Evolutionary conservation across 345 rosid species (phyloP), one percentile per base, ranked within the genome.

Genomic region (Microcos paniculata): DNA sequence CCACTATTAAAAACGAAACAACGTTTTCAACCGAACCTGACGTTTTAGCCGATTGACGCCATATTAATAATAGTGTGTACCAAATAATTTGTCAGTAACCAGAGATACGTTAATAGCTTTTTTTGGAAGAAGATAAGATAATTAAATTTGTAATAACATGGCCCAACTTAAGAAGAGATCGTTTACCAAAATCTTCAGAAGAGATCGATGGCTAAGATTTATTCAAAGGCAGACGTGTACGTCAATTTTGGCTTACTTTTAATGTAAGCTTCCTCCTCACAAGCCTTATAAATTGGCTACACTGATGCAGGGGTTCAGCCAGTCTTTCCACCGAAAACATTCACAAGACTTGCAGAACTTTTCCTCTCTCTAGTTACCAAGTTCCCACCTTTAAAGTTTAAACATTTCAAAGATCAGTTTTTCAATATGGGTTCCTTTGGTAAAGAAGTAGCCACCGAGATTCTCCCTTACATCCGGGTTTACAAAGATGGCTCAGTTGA

Each of bases 401-500:
- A n/a, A n/a, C 63, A 61, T 5, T 14, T 28, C 19, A 28, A 28
- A 15, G 0, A 2, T 31, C 4, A 62, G 21, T n/a, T 65, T 42
- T n/a, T n/a, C 2, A 14, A 46, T 0, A 79, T 73, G 82, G 75
- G 6, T 57, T 71, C 77, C 12, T 1, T 1, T 0, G 48, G 6
- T 14, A 79, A 76, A 24, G 83, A 85, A 48, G 70, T 83, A 0
- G 82, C 42, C 4, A 70, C 49, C 15, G 85, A 87, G 68, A 51
- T 84, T 18, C 79, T 35, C 3, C 43, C 83, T 8, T 35, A 24
- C 23, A 18, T 82, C 40, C 64, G 80, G 23, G 70, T 86, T 64
- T 84, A 73, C 84, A 81, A 72, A 33, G 88, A 82, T 55, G 88
- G 85, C 23, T 64, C 84, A 0, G 78, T 81, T 6, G 86, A 86